Evolutionary conservation across 352 stramenopile species (phyloP), one percentile per base, ranked within the genome.

Genomic region (Phytopythium helicoides): DNA sequence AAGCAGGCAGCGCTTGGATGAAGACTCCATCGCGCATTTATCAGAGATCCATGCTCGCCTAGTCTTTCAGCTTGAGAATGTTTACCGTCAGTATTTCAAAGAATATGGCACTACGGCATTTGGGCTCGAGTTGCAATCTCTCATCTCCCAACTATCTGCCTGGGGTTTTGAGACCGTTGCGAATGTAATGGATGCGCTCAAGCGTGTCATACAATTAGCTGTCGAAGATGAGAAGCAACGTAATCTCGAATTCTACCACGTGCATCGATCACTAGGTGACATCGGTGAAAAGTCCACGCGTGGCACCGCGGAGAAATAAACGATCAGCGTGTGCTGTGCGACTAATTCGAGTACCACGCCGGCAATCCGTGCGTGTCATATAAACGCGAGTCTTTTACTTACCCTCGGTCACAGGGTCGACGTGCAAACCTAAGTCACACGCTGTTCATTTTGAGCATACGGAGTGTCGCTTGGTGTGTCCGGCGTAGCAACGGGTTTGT

Each of bases 241-340:
- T 16, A 89, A 87, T 53, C 73, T 89, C 41, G 79, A 89, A 57
- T 87, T 89, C 59, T 82, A 68, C 58, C 76, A 89, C 56, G 64
- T 82, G 2, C 68, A 77, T 22, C 38, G 51, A 48, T 23, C 22
- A 40, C 22, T 16, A 16, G 7, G 5, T 10, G 6, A 16, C 3
- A 16, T 31, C 10, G 21, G 3, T 41, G 36, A 41, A 22, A 41
- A 41, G 15, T 41, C 9, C 28, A 9, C 28, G 9, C 28, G 28
- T 10, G 28, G 9, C 28, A 33, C 28, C 5, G 9, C 9, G 5
- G 28, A 33, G 28, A 33, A 33, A 33, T 33, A 33, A 33, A 33
- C 28, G 28, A 33, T 33, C 28, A 33, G 28, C 28, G 9, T n/a
- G n/a, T n/a, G 28, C 28, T 33, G 28, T 33, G 28, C 28, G 9